Evolutionary conservation across 192 early-diverging fungal genomes (phyloP).

Genomic region (Backusella australiensis): DNA sequence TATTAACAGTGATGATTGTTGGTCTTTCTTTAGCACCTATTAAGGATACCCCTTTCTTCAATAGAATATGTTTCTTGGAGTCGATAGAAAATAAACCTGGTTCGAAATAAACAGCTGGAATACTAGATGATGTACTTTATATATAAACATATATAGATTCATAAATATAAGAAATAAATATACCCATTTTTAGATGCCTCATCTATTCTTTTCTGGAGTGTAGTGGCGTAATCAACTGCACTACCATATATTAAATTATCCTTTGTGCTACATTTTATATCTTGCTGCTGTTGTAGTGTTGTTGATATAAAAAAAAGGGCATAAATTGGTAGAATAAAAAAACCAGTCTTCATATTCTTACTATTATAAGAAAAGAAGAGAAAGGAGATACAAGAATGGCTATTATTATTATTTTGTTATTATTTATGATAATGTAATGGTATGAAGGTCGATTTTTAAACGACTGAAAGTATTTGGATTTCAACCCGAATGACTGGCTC

Average conservation of each 20-base stretch:
- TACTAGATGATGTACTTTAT: not conserved
- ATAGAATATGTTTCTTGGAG: not conserved
- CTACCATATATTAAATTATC: not conserved
- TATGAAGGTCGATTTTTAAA: not conserved
- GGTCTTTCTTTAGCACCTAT: slow-evolving; percentile 4
- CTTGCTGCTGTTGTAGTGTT: not conserved
- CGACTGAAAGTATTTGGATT: not conserved
- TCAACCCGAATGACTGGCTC: not conserved
- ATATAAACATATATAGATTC: not conserved
- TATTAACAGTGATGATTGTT: slow-evolving; percentile 6
- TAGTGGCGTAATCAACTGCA: not conserved
- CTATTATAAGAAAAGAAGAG: not conserved
- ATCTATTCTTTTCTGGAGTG: slow-evolving; percentile 9
- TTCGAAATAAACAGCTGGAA: not conserved
- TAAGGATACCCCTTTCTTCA: slow-evolving; percentile 9
- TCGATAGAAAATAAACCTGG: not conserved
- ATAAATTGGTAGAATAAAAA: not conserved
- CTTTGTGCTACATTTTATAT: not conserved
- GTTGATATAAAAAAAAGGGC: not conserved
- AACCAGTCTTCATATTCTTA: not conserved
- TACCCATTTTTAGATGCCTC: not conserved
- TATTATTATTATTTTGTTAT: not conserved
- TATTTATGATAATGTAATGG: not conserved
- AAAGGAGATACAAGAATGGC: not conserved
- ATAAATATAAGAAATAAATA: not conserved